These are phyloP conservation scores for Primulina eburnea DNA, from an alignment of 257 asterid species.

Conservation along the genomic window DNA sequence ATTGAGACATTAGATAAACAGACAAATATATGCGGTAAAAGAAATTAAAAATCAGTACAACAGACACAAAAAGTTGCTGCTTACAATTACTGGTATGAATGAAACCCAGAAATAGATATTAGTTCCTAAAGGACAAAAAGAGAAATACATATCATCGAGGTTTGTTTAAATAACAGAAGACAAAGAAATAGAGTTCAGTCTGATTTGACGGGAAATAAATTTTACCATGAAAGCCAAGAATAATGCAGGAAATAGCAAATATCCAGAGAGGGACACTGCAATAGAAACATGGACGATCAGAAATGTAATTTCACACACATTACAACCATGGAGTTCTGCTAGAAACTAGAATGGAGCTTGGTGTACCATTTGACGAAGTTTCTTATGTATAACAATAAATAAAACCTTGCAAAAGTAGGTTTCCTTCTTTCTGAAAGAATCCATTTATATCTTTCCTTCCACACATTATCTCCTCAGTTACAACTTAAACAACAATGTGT, in stretches of 20 bases:
- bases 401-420: too few species aligned
- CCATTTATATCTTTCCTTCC: too few species aligned
- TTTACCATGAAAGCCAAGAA: constrained; percentile 51
- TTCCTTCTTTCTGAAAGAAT: too few species aligned
- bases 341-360: too few species aligned
- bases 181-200: constrained; percentile 1
- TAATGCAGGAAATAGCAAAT: constrained; percentile 41
- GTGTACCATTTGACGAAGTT: too few species aligned
- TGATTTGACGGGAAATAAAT: constrained; percentile 11
- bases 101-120: constrained; percentile 91
- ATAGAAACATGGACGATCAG: constrained; percentile 16
- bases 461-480: too few species aligned
- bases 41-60: neutral
- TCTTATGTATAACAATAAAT: too few species aligned
- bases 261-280: constrained; percentile 51
- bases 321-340: too few species aligned
- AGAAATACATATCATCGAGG: constrained; percentile 5
- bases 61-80: constrained; percentile 26
- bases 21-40: neutral
- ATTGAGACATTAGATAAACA: constrained; percentile 14
- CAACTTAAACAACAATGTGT: neutral
- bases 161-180: neutral
- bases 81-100: constrained; percentile 68
- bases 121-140: constrained; percentile 61
- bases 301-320: neutral